Evolutionary conservation across 2,329 filamentous ascomycete species (phyloP), one percentile per base, ranked within the genome.

Genomic region (Fusarium albidum): DNA sequence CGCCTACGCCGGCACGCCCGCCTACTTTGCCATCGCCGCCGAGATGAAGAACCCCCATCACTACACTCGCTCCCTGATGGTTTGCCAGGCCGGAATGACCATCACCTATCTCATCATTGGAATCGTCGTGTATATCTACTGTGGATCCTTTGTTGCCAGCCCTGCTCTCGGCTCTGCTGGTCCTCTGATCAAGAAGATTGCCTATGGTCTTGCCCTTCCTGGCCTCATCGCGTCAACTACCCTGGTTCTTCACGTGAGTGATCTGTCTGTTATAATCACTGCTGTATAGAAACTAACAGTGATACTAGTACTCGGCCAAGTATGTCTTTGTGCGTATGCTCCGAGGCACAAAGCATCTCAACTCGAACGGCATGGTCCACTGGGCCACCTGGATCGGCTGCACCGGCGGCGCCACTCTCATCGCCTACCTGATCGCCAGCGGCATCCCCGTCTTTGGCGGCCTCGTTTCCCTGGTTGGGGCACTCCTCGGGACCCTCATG

Each of bases 91-190:
- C 61, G 64, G 43, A 1, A 54, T 73, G 2, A 57, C 69, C 9
- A 33, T 69, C 11, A 69, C 68, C 14, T 72, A 72, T 33, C 38
- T 66, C 12, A 44, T 64, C 5, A 67, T 74, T 5, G 61, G 61
- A 8, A 53, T 68, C 5, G 73, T 77, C 0, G 71, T 79, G 6
- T 79, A 79, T 65, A 73, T 72, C 49, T 78, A 67, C 57, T 77
- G 73, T 55, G 77, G 77, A 1, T 74, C 73, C 0, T 77, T 71
- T 50, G 74, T 79, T 3, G 72, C 76, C 0, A 76, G 74, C 0
- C 77, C 77, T 0, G 75, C 76, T 5, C 70, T 79, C 6, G 77
- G 75, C 3, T 76, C 74, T 25, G 76, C 75, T 1, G 76, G 76
- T 4, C 9, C 38, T 1, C 47, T 60, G 2, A 65, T 76, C 42